Percentiles rank a stretch among this genome's conserved stretches.
Conservation (phyloP, 345 rosid species). For the Eucalyptus curtisii region DNA sequence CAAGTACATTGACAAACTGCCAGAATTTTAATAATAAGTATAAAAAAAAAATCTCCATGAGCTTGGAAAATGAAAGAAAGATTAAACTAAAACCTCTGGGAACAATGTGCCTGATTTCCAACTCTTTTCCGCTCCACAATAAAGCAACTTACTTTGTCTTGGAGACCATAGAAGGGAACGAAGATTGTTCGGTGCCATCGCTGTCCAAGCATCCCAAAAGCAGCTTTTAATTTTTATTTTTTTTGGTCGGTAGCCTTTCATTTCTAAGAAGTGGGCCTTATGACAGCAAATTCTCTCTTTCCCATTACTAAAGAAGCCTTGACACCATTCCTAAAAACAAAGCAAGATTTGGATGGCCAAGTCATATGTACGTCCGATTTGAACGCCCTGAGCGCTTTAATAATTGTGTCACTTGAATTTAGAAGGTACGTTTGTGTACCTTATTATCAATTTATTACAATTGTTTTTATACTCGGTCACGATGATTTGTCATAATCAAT, state of each 20-base stretch:
- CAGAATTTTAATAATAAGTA: accelerated
- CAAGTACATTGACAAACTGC: not conserved
- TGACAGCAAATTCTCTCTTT: not conserved
- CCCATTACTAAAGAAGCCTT: not conserved
- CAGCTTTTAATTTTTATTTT: too few species aligned
- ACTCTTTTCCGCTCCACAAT: not conserved
- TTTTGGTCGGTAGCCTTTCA: too few species aligned
- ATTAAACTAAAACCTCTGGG: not conserved
- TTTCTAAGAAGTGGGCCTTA: not conserved
- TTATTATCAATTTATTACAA: accelerated
- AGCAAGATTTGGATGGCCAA: not conserved
- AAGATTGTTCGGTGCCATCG: not conserved
- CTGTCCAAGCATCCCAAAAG: not conserved
- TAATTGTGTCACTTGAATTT: not conserved
- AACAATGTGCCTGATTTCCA: too few species aligned
- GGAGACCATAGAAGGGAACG: not conserved
- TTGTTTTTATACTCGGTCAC: not conserved
- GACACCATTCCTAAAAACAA: not conserved
- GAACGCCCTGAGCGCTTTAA: not conserved
- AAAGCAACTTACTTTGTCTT: not conserved
- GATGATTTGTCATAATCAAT: not conserved
- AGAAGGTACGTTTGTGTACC: accelerated
- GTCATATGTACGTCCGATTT: not conserved
- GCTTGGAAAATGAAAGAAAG: not conserved
- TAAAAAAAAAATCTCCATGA: not conserved